phyloP scores from a whole-genome alignment of 108 stramenopile genomes.

The Chaetoceros muelleri region DNA sequence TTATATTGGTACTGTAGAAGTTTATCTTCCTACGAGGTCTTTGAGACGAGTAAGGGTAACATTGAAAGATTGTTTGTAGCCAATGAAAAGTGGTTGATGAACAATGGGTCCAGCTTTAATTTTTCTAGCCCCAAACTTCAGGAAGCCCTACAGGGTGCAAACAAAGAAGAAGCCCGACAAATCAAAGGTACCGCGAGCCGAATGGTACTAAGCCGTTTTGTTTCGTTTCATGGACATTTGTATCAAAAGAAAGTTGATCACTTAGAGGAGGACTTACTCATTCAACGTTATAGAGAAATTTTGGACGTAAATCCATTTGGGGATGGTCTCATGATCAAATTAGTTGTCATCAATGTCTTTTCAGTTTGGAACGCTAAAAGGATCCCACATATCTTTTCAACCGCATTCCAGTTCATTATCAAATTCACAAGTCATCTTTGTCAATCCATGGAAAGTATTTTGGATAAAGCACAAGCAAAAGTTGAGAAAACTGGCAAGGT shows the following conservation, averaged over 20 bases:
- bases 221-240: slow-evolving; percentile 56
- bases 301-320: slow-evolving; percentile 33
- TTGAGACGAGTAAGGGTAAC: slow-evolving; percentile 50
- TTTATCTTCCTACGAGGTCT: slow-evolving; percentile 40
- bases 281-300: slow-evolving; percentile 19
- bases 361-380: slow-evolving; percentile 11
- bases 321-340: slow-evolving; percentile 58
- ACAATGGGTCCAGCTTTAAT: slow-evolving; percentile 14
- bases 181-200: slow-evolving; percentile 34
- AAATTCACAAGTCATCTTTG: background rate
- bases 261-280: slow-evolving; percentile 19
- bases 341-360: slow-evolving; percentile 53
- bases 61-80: slow-evolving; percentile 41
- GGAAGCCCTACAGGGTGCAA: slow-evolving; percentile 2
- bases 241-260: slow-evolving; percentile 9
- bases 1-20: slow-evolving; percentile 72
- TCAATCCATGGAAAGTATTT: background rate
- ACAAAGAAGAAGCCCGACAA: slow-evolving; percentile 21
- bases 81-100: slow-evolving; percentile 43
- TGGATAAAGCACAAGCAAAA: background rate
- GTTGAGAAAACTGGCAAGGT: background rate
- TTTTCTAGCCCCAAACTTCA: background rate
- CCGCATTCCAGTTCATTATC: background rate
- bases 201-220: slow-evolving; percentile 40
- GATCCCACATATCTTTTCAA: background rate